Evolutionary conservation across 1,284 basidiomycete species (phyloP).

Genomic region (Leccinum pachyderme): DNA sequence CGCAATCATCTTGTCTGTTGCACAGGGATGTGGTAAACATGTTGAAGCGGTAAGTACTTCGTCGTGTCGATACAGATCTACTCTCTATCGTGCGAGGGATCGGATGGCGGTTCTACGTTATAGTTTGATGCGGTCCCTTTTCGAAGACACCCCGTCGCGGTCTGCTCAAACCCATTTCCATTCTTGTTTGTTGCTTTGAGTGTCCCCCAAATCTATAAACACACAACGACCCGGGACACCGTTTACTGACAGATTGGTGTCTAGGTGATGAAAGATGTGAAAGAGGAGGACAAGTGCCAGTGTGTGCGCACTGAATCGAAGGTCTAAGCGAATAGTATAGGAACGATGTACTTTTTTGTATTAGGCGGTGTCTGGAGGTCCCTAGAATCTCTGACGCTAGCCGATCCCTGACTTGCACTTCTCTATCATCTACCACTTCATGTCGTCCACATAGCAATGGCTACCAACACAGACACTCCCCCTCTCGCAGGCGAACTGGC

Average conservation of each 20-base stretch:
- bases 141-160: constrained; percentile 35
- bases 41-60: constrained; percentile 54
- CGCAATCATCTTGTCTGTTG: constrained; percentile 1
- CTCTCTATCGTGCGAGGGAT: constrained; percentile 7
- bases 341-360: constrained; percentile 11
- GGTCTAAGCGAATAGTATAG: constrained; percentile 15
- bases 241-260: constrained; percentile 50
- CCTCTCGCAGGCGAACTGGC: constrained; percentile 23
- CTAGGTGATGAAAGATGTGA: constrained; percentile 42
- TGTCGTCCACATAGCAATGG: constrained; percentile 28
- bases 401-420: constrained; percentile 11
- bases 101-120: constrained; percentile 22
- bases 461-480: constrained; percentile 23
- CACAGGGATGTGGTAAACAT: constrained; percentile 69
- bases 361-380: constrained; percentile 34
- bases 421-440: constrained; percentile 24
- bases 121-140: constrained; percentile 37
- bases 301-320: constrained; percentile 52
- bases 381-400: constrained; percentile 1
- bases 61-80: constrained; percentile 20
- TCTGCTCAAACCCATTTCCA: constrained; percentile 22
- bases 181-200: constrained; percentile 18
- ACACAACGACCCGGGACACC: constrained; percentile 22
- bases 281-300: constrained; percentile 67
- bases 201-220: constrained; percentile 26